Base-by-base conservation (phyloP, 2,329 filamentous ascomycete genomes). In the Epichloe hybrida region DNA sequence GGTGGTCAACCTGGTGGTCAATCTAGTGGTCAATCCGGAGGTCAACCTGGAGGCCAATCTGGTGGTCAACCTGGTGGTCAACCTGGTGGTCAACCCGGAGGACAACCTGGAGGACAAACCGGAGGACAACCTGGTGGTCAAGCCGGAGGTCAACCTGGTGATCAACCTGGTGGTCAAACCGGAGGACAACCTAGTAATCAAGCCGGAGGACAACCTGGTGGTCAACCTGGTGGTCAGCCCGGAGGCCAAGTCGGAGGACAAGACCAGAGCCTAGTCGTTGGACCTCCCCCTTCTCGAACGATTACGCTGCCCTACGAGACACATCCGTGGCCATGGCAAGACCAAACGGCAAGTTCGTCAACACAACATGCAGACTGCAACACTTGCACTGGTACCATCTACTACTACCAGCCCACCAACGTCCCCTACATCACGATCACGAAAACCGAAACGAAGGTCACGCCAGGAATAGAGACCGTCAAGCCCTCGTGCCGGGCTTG, bases 241-340 rank as follows among this genome's bases (percentile, higher is more conserved):
- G 27, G 34, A 17, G 45, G 45, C 27, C 17, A 34, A 21, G 21
- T 13, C 34, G 34, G 20, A 17, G 45, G 45, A 35, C 34, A 39
- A 17, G 36, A 41, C 15, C 31, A 35, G 21, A n/a, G 20, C 27
- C 36, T 40, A 38, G 23, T 48, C 15, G 20, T 23, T 13, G 46
- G 35, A 40, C 20, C 36, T 20, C 48, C 48, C 36, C 42, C 48
- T 13, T 39, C 41, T 11, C 43, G 48, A 34, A 50, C 48, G 6
- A 44, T 50, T 38, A 50, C 48, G 3, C 13, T 50, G 41, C 40
- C 41, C 1, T 50, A 50, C 23, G 20, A 45, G 6, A 45, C 48
- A 12, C 34, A 50, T n/a, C 48, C 41, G n/a, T 50, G 40, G 48
- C 48, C 48, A 11, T 50, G 48, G 48, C 34, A 45, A 34, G 35